A percentile compares a stretch with the other conserved stretches of the same genome.
phyloP scores from a whole-genome alignment of 139 green algal species.

The Chara braunii region DNA sequence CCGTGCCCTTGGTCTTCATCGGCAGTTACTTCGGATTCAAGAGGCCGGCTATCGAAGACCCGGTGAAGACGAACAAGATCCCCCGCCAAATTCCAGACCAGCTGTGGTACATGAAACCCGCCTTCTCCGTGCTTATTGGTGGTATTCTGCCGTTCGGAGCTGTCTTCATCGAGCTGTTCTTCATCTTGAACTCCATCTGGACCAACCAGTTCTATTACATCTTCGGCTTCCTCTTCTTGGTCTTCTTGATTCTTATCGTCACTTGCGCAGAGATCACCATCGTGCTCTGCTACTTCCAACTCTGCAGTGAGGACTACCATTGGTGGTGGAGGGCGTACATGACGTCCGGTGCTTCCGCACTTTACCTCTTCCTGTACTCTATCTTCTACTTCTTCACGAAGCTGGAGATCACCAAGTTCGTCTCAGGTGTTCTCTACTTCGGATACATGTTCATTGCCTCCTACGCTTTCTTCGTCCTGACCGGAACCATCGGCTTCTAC shows the following conservation, averaged over 20 bases:
- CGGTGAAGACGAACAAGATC: constrained; percentile 98
- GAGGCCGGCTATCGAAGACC: constrained; percentile 70
- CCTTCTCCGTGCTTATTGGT: constrained; percentile 84
- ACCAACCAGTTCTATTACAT: constrained; percentile 92
- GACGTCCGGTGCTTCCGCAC: constrained; percentile 74
- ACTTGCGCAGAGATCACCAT: constrained; percentile 98
- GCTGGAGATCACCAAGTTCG: constrained; percentile 88
- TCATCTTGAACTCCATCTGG: constrained; percentile 98
- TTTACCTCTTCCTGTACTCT: constrained; percentile 96
- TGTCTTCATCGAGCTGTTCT: constrained; percentile 99
- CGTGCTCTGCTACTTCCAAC: constrained; percentile 95
- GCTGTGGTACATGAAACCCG: constrained; percentile 90
- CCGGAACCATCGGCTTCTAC: constrained; percentile 92
- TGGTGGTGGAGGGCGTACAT: constrained; percentile 96
- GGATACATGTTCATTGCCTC: constrained; percentile 92
- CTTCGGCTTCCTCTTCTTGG: constrained; percentile 95
- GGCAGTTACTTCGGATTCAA: constrained; percentile 95
- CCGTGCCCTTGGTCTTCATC: constrained; percentile 88
- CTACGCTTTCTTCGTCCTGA: constrained; percentile 75
- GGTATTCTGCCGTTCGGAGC: constrained; percentile 97
- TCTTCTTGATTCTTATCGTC: constrained; percentile 91
- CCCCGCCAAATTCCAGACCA: constrained; percentile 93
- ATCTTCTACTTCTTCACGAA: constrained; percentile 95
- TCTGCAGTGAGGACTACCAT: constrained; percentile 80
- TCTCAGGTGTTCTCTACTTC: constrained; percentile 85